Evolutionary conservation across 352 stramenopile species (phyloP), one percentile per base, ranked within the genome.

Genomic region (Achlya hypogyna): DNA sequence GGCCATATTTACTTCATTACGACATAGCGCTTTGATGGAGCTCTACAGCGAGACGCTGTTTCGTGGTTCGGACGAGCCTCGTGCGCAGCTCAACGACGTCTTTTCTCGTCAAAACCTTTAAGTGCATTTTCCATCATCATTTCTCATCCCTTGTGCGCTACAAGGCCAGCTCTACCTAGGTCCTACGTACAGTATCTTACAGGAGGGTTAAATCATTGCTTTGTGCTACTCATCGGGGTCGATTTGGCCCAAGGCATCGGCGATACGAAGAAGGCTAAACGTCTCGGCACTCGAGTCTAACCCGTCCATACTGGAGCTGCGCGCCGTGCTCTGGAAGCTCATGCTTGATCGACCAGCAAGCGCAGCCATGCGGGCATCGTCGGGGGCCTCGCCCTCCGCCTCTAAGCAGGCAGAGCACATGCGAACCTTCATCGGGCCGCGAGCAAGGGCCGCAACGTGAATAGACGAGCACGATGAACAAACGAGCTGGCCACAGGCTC

Each of bases 11-110:
- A 16, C 34, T 53, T 1, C 20, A 53, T 23, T 51, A 31, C 5
- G 23, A 58, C 69, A n/a, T 65, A 93, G 85, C 23, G 79, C 87
- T 27, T 73, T 88, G 29, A 75, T 89, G 68, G 85, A 93, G 71
- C 75, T 93, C 45, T 93, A 90, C 71, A 90, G 82, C 76, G 87
- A 90, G 72, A 93, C 85, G 43, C 69, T 93, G 40, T 93, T 91
- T 71, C 81, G 85, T 47, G 85, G 85, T 40, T 92, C 83, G 43
- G 82, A 92, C 71, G 85, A 91, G 43, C 83, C 85, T 8, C 85
- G 85, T n/a, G 83, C 82, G 1, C 78, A 89, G 59, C 76, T 92
- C 65, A 88, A 93, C 74, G 85, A 93, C 60, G 85, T 82, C 0
- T 93, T 93, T 60, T 91, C 85, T 4, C 75, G 85, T 42, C 86